Conservation (phyloP, 2,329 filamentous ascomycete species). For the Aspergillus quadrilineatus region DNA sequence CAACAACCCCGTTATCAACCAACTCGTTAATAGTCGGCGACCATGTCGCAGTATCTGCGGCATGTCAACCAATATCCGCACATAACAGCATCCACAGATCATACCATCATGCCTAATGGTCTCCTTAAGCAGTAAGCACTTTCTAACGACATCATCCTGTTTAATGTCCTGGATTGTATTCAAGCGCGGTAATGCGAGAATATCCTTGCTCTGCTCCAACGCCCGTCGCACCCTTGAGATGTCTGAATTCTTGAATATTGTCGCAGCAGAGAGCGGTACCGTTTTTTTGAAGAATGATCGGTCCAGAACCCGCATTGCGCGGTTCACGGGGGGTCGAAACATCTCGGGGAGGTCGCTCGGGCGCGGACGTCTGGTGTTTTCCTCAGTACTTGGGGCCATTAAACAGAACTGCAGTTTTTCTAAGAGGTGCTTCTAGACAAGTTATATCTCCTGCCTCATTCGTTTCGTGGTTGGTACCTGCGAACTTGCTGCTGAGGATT, state of each 20-base stretch:
- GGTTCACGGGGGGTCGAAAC: conserved; percentile 79
- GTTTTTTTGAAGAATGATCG: conserved; percentile 77
- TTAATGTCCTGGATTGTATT: conserved; percentile 59
- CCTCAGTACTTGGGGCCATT: conserved; percentile 16
- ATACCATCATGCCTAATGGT: conserved; percentile 40
- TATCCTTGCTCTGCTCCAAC: conserved; percentile 64
- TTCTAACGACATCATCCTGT: conserved; percentile 44
- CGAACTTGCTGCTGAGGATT: neutral
- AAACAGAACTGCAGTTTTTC: conserved; percentile 6
- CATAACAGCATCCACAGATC: conserved; percentile 27
- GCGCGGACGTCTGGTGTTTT: conserved; percentile 19
- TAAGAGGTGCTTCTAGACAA: neutral
- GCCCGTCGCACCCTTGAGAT: conserved; percentile 70
- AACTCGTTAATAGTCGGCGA: conserved; percentile 67
- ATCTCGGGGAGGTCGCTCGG: conserved; percentile 43
- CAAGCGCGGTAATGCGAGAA: conserved; percentile 64
- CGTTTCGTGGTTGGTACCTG: neutral
- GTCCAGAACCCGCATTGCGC: conserved; percentile 77
- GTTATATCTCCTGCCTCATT: neutral
- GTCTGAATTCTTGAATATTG: conserved; percentile 70
- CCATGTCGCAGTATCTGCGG: conserved; percentile 70
- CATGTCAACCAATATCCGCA: neutral
- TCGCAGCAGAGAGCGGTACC: conserved; percentile 73
- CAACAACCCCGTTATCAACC: conserved; percentile 66
- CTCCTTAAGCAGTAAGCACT: conserved; percentile 42